Conservation (phyloP, 2,329 filamentous ascomycete species). For the Exophiala aquamarina region DNA sequence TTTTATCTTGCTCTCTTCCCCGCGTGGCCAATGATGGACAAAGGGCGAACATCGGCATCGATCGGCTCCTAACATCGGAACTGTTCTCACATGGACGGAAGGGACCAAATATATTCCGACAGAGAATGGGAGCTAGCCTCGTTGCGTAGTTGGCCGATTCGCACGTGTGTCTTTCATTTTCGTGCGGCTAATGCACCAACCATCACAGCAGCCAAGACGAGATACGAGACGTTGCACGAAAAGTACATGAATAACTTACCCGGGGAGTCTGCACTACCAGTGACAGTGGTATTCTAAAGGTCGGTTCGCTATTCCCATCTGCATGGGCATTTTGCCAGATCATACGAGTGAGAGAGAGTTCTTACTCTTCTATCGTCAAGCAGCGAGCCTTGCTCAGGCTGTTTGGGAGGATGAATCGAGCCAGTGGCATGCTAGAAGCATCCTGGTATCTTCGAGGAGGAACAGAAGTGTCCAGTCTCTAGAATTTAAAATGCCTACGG, state of each 20-base stretch:
- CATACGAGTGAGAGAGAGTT: slow-evolving; percentile 43
- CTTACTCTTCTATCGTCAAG: slow-evolving; percentile 40
- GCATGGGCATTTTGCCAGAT: slow-evolving; percentile 29
- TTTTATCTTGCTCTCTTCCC: too few species aligned
- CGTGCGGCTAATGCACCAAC: slow-evolving; percentile 21
- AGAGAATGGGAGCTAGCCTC: too few species aligned
- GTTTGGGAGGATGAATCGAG: slow-evolving; percentile 55
- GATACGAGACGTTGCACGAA: slow-evolving; percentile 65
- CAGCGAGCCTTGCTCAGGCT: slow-evolving; percentile 46
- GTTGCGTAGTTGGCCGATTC: too few species aligned
- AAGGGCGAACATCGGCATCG: too few species aligned
- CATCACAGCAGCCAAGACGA: slow-evolving; percentile 64
- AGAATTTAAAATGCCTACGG: slow-evolving; percentile 55
- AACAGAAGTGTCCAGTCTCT: slow-evolving; percentile 67
- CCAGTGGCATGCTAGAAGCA: slow-evolving; percentile 54
- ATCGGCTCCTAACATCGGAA: too few species aligned
- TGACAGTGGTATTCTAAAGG: too few species aligned
- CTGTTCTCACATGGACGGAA: too few species aligned
- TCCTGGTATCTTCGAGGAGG: slow-evolving; percentile 65
- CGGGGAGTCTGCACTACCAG: too few species aligned
- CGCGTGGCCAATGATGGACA: too few species aligned
- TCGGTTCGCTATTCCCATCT: slow-evolving; percentile 45
- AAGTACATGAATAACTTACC: slow-evolving; percentile 62
- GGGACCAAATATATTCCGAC: too few species aligned
- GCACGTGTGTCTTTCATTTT: too few species aligned